A percentile compares a stretch with the other conserved stretches of the same genome.
These are phyloP conservation scores for Talaromyces islandicus DNA, from an alignment of 2,329 filamentous ascomycete genomes.

Conservation along the genomic window DNA sequence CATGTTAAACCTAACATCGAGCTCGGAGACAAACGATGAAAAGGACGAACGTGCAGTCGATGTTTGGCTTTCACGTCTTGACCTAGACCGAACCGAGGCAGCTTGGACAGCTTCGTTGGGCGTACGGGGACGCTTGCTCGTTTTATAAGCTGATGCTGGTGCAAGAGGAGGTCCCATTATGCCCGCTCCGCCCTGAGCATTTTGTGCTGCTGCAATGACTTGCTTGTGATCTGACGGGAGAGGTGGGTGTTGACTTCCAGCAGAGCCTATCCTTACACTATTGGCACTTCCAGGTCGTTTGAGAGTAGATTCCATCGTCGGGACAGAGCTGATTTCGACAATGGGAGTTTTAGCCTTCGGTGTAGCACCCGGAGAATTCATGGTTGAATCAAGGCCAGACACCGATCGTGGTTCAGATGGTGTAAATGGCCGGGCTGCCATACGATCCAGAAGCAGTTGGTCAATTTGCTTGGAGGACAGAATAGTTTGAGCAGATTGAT, in stretches of 20 bases:
- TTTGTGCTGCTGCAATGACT: conserved; percentile 69
- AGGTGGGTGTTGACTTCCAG: conserved; percentile 55
- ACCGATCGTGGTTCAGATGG: conserved; percentile 27
- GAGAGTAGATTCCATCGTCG: conserved; percentile 26
- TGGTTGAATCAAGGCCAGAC: conserved; percentile 16
- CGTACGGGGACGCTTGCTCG: conserved; percentile 39
- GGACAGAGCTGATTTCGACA: conserved; percentile 25
- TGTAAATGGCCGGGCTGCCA: conserved; percentile 25
- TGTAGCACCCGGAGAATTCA: conserved; percentile 30
- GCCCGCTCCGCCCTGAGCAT: conserved; percentile 34
- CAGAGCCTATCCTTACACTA: conserved; percentile 52
- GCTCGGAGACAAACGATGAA: conserved; percentile 90
- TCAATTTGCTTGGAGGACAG: conserved; percentile 80
- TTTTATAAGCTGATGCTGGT: conserved; percentile 68
- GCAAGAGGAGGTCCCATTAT: conserved; percentile 79
- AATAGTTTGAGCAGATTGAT: conserved; percentile 75
- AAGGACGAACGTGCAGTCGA: conserved; percentile 71
- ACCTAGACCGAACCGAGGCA: conserved; percentile 10
- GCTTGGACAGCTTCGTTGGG: conserved; percentile 4
- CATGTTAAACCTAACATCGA: conserved; percentile 86
- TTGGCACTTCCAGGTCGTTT: conserved; percentile 66
- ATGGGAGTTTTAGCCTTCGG: conserved; percentile 27
- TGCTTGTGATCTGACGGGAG: conserved; percentile 77
- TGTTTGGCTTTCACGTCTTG: conserved; percentile 33
- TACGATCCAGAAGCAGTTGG: conserved; percentile 59